Evolutionary conservation across 768 basidiomycete species (phyloP), one percentile per base, ranked within the genome.

Genomic region (Boletus rufocinnamomeus): DNA sequence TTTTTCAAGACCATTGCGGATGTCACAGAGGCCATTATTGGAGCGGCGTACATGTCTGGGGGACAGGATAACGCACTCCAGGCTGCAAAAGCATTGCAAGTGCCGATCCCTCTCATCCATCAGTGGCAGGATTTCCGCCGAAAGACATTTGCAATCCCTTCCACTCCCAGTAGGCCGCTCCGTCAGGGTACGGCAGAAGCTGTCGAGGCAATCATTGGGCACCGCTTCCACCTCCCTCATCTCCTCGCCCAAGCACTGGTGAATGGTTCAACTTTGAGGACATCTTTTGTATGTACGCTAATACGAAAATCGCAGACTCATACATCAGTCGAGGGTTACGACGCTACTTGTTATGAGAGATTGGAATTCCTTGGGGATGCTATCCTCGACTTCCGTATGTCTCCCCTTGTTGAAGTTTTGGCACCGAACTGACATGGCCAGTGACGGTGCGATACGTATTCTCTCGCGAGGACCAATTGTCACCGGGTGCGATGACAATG

Each of bases 361-460:
- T 79, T 94, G 37, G 91, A 93, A 69, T 95, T 93, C 68, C 77
- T 93, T 41, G 93, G 93, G 14, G 93, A 95, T 73, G 90, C 89
- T 2, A 83, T 95, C 51, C 80, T 95, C 27, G 93, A 94, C 71
- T 89, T 91, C 57, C 72, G 92, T 93, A 66, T 54, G 89, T 76
- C 14, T 23, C 32, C 25, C 30, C 43, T 47, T 30, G 41, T 52
- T 40, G 11, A 45, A 19, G 35, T 9, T 52, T 30, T 34, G 45
- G 34, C 16, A 27, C 21, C 4, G n/a, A 43, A 52, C 47, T 60
- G 46, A 52, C 46, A 45, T 60, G 43, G 19, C 63, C 34, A 93
- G 92, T 92, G 77, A 85, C 89, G 23, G 82, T 91, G 32, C 82
- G 82, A 23, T 79, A 91, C 70, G 81, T 93, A 52, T 93, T 80